Evolutionary conservation across 306 rosid genomes (phyloP), one percentile per base, ranked within the genome.

Genomic region (Malus domestica): DNA sequence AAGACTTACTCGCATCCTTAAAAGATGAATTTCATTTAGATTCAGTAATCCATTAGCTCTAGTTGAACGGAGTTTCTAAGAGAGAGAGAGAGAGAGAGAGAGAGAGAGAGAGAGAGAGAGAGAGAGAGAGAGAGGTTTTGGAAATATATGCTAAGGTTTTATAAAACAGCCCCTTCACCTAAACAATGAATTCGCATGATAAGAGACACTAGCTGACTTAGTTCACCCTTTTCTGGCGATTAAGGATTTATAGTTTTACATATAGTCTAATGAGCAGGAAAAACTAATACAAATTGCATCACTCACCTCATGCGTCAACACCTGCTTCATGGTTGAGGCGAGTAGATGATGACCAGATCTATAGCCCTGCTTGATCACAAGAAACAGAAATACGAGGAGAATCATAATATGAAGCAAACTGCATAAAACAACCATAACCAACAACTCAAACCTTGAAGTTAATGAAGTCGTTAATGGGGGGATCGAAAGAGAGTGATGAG

Each of bases 221-320:
- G 55, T 49, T 49, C 19, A 13, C 55, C 55, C 45, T 2, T 49
- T 12, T 49, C 55, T 49, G 55, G 55, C 15, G 5, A 49, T 49
- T 51, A 51, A 51, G n/a, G 19, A 51, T 51, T 51, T 51, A 14
- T 42, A 42, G 45, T 9, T 42, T 42, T 42, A 42, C 45, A 42
- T 14, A 10, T 13, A 51, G 57, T 51, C 57, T 51, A 13, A 16
- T 4, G 19, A 51, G 57, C 57, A 51, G 16, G 57, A 51, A 51
- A 62, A 27, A 68, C 70, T 49, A 60, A 77, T 12, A 76, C 23
- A 76, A 74, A 68, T 61, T 4, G 40, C 76, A 78, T 76, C 67
- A 61, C 89, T 82, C 78, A 94, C 98, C 96, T 94, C 97, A 23
- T 90, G 96, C 66, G 84, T 76, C 86, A 94, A 79, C 81, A 91